phyloP scores from a whole-genome alignment of 208 protist genomes.

The Acanthamoeba castellanii region DNA sequence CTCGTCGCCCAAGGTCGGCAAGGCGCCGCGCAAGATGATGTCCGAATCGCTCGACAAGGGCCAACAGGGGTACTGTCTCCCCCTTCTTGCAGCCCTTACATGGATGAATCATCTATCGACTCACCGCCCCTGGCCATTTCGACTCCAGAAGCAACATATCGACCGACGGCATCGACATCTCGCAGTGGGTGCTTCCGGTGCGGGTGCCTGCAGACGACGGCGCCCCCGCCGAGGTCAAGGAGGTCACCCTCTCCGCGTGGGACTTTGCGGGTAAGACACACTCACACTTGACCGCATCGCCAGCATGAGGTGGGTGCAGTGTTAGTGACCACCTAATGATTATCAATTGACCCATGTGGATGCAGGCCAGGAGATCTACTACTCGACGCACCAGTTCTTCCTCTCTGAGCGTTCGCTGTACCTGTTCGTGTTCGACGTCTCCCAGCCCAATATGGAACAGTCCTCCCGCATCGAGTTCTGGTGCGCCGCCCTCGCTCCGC shows the following conservation, averaged over 20 bases:
- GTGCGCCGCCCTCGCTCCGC: not conserved
- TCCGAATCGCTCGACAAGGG: not conserved
- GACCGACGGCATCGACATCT: constrained; percentile 48
- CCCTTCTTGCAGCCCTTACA: no score
- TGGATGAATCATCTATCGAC: not conserved
- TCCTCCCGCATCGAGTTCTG: constrained; percentile 37
- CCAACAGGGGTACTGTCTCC: not conserved
- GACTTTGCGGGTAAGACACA: constrained; percentile 62
- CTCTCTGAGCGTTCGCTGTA: constrained; percentile 64
- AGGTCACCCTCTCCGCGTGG: constrained; percentile 50
- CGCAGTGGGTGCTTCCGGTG: constrained; percentile 13
- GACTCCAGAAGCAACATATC: constrained; percentile 45
- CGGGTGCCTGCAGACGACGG: not conserved
- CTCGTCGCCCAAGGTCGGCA: not conserved
- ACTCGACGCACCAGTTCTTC: constrained; percentile 73
- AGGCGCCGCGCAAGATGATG: not conserved
- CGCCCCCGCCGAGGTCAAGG: not conserved
- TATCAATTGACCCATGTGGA: not conserved
- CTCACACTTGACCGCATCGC: not conserved
- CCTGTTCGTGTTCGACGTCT: constrained; percentile 67
- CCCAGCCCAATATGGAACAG: constrained; percentile 3
- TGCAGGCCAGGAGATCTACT: constrained; percentile 69
- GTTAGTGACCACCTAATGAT: not conserved
- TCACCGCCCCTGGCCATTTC: not conserved
- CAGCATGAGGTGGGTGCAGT: not conserved